phyloP scores from a whole-genome alignment of 306 rosid genomes.

The Senna siamea region DNA sequence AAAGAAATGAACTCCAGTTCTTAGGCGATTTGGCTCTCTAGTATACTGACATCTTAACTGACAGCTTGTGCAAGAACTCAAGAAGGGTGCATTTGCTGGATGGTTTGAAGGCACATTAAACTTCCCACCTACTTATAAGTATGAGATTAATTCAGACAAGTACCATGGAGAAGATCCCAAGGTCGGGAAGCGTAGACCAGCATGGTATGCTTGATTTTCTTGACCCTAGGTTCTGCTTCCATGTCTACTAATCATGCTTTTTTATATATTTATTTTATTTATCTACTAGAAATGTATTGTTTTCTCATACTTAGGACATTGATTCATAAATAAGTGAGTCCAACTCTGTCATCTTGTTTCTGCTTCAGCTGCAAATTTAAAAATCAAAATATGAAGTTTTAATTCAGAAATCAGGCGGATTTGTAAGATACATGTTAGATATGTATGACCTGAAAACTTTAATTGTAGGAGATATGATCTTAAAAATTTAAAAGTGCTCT shows the following conservation, averaged over 20 bases:
- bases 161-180: conserved; percentile 84
- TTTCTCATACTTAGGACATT: neutral
- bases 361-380: neutral
- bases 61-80: conserved; percentile 75
- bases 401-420: neutral
- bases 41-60: conserved; percentile 46
- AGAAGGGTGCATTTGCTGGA: conserved; percentile 71
- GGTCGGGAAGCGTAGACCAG: conserved; percentile 77
- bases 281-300: neutral
- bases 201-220: conserved; percentile 71
- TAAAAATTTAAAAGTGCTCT: neutral
- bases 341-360: conserved; percentile 17
- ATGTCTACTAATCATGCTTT: conserved; percentile 21
- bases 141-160: conserved; percentile 76
- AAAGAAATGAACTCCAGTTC: neutral
- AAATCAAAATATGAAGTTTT: neutral
- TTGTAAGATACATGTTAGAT: conserved; percentile 6
- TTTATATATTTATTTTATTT: conserved; percentile 5
- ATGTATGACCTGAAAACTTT: neutral
- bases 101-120: conserved; percentile 89
- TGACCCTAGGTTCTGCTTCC: conserved; percentile 27
- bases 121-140: conserved; percentile 94
- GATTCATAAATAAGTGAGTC: neutral
- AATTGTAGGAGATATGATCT: neutral
- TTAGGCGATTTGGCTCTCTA: conserved; percentile 23